Conservation (phyloP, 1,284 basidiomycete species). For the Cutaneotrichosporon sp. region DNA sequence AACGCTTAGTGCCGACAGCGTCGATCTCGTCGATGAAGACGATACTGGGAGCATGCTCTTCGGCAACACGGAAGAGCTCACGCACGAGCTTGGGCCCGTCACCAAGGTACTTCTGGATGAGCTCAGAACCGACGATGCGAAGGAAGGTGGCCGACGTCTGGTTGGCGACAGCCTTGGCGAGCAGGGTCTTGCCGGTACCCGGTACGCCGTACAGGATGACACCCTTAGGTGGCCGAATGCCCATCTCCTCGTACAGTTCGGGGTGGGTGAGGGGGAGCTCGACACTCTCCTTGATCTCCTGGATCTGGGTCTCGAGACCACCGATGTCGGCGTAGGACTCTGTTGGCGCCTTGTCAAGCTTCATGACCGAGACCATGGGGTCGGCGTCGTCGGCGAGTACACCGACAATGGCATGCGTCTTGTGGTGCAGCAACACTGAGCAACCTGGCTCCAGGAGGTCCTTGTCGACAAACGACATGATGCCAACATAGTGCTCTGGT, state of each 20-base stretch:
- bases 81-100: conserved; percentile 99
- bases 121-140: conserved; percentile 94
- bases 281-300: conserved; percentile 99
- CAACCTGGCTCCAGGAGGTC: conserved; percentile 96
- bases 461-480: conserved; percentile 99
- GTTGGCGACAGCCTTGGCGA: conserved; percentile 98
- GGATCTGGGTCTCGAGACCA: conserved; percentile 93
- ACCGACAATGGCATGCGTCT: conserved; percentile 91
- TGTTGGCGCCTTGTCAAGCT: conserved; percentile 96
- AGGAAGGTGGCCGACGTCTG: conserved; percentile 99
- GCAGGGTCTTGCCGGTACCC: conserved; percentile 95
- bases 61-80: conserved; percentile 94
- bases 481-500: conserved; percentile 96
- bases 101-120: conserved; percentile 99
- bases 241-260: conserved; percentile 99
- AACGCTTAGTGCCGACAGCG: conserved; percentile 94
- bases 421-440: conserved; percentile 92
- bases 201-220: conserved; percentile 99
- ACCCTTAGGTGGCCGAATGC: conserved; percentile 97
- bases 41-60: conserved; percentile 96
- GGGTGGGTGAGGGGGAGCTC: conserved; percentile 97
- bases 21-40: conserved; percentile 99
- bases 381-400: conserved; percentile 96
- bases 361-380: conserved; percentile 98
- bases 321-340: conserved; percentile 99